Evolutionary conservation across 2,329 filamentous ascomycete genomes (phyloP), one percentile per base, ranked within the genome.

Genomic region (Zalaria obscura): DNA sequence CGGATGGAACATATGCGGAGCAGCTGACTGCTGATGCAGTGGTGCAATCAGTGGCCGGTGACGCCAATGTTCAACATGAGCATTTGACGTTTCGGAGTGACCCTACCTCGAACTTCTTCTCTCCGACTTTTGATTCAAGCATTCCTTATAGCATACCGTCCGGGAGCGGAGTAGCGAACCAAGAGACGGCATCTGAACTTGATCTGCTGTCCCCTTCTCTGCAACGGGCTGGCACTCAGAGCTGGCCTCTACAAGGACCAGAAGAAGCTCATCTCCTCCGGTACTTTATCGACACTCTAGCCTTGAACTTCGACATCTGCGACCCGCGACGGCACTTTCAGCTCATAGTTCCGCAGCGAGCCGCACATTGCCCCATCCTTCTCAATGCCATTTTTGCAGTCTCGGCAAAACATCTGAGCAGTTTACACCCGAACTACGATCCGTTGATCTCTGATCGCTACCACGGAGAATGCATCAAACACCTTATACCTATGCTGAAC

Each of bases 371-470:
- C 40, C 67, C 67, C 0, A 67, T 70, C 2, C 60, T 78, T 3
- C 59, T 75, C 8, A 73, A 75, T 41, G 72, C 73, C 25, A 73
- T 76, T 26, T 65, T 75, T 35, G 73, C 73, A 2, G 60, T 76
- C 3, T 68, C 73, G 0, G 69, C 72, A 3, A 62, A 72, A 32
- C 73, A 76, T 49, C 55, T 76, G 32, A 71, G 66, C 39, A 61
- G 72, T n/a, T 25, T 38, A 7, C 31, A n/a, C n/a, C 11, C 35
- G 3, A 38, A 27, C 25, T 73, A 68, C 47, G 68, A 75, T 48
- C 60, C 63, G 0, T 61, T 68, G 9, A 64, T 69, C 3, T 69
- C 69, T 3, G 68, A 72, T 38, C 57, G 61, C 10, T 76, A 77
- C 45, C 68, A 75, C 43, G 62, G 70, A 38, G 62, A 69, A 41